phyloP scores from a whole-genome alignment of 345 rosid species.

The Sonneratia alba region DNA sequence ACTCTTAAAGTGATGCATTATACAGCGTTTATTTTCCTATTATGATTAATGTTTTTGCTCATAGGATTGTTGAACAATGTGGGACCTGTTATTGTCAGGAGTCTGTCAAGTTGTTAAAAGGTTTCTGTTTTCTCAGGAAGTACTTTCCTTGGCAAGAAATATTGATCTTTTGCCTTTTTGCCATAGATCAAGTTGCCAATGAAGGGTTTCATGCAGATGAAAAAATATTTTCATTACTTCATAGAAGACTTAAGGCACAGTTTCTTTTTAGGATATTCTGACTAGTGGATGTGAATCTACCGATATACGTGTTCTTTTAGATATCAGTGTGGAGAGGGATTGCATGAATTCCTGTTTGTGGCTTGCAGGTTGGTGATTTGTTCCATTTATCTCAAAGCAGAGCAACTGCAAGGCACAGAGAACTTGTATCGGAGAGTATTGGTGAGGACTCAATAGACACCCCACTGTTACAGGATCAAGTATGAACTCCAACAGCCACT shows the following conservation, averaged over 20 bases:
- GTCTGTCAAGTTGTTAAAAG: not conserved
- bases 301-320: not conserved
- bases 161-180: not conserved
- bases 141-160: not conserved
- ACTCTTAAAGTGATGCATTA: not conserved
- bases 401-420: conserved; percentile 72
- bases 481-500: conserved; percentile 17
- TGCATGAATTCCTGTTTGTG: conserved; percentile 6
- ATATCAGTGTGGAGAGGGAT: not conserved
- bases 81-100: too few relatives aligned
- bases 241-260: not conserved
- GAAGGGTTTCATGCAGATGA: not conserved
- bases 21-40: not conserved
- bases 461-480: conserved; percentile 66
- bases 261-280: not conserved
- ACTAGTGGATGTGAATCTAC: not conserved
- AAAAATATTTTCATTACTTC: not conserved
- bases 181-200: not conserved
- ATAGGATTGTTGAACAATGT: too few relatives aligned
- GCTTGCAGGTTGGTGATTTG: conserved; percentile 65
- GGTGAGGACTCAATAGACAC: conserved; percentile 60
- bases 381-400: conserved; percentile 60
- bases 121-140: not conserved
- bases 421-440: conserved; percentile 37
- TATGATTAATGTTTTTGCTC: too few relatives aligned